phyloP scores from a whole-genome alignment of 2,329 filamentous ascomycete genomes.

The Microcera coccophila region DNA sequence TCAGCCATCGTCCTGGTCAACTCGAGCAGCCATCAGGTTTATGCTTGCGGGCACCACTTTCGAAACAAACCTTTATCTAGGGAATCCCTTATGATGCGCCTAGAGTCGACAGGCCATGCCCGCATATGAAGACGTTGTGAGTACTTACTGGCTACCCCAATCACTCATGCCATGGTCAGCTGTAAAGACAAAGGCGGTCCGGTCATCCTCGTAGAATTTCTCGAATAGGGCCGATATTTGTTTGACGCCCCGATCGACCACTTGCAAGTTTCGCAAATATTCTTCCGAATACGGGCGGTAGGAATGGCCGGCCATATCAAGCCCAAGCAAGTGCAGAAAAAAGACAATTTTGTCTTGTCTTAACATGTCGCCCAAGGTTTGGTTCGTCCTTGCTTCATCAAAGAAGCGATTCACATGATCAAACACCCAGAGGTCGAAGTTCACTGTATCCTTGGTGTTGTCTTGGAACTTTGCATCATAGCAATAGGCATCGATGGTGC shows the following conservation, averaged over 20 bases:
- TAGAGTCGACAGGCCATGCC: no score
- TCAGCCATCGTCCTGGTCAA: no score
- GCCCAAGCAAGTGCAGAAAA: constrained; percentile 86
- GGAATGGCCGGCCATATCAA: constrained; percentile 85
- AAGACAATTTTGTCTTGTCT: constrained; percentile 86
- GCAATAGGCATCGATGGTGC: constrained; percentile 79
- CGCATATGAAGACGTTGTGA: no score
- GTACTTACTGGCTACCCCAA: constrained; percentile 99
- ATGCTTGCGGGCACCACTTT: no score
- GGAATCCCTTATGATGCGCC: no score
- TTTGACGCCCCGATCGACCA: constrained; percentile 86
- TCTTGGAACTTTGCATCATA: constrained; percentile 87
- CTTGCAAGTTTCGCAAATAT: constrained; percentile 88
- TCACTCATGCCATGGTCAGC: constrained; percentile 99
- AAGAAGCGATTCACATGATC: constrained; percentile 88
- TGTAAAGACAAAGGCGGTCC: constrained; percentile 94
- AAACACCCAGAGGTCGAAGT: constrained; percentile 92
- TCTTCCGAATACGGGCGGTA: constrained; percentile 92
- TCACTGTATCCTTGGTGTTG: constrained; percentile 75
- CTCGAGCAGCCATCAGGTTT: no score
- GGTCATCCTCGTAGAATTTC: constrained; percentile 76
- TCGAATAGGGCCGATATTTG: constrained; percentile 79
- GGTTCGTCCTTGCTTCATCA: constrained; percentile 70
- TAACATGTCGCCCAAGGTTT: constrained; percentile 67
- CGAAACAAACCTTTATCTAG: no score